Conservation (phyloP, 805 yeast genomes). For the Barnettozyma vustinii region DNA sequence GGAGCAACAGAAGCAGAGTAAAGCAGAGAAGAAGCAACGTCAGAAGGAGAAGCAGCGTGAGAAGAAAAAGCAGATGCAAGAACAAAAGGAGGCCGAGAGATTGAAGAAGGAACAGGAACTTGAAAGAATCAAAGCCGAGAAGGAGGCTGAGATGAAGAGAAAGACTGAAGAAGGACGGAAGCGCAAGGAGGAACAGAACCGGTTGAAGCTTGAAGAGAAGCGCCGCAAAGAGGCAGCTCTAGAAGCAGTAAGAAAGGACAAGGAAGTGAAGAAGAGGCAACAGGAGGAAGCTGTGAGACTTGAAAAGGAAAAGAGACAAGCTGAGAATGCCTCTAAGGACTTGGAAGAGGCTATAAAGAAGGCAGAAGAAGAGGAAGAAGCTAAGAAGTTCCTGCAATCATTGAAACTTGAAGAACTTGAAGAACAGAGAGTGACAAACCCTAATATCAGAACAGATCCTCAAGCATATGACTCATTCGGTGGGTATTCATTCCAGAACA, state of each 20-base stretch:
- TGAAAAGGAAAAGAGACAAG: conserved; percentile 27
- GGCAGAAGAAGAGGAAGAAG: conserved; percentile 28
- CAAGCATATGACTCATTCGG: conserved; percentile 7
- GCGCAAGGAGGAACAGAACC: conserved; percentile 33
- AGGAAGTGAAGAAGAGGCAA: conserved; percentile 25
- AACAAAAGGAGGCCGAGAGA: conserved; percentile 50
- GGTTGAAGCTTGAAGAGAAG: conserved; percentile 35
- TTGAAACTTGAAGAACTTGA: conserved; percentile 4
- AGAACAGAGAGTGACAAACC: neutral
- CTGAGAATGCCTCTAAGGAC: conserved; percentile 26
- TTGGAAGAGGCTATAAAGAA: conserved; percentile 35
- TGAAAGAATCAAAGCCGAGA: conserved; percentile 32
- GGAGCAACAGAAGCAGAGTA: conserved; percentile 56
- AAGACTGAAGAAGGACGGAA: conserved; percentile 37
- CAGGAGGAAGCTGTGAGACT: conserved; percentile 34
- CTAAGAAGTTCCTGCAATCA: conserved; percentile 17
- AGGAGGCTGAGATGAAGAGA: conserved; percentile 35
- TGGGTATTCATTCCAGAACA: conserved; percentile 4
- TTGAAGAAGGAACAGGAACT: conserved; percentile 37
- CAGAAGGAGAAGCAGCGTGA: conserved; percentile 63
- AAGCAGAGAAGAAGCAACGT: conserved; percentile 54
- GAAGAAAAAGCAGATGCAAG: conserved; percentile 56
- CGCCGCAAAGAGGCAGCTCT: conserved; percentile 34
- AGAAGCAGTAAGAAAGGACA: conserved; percentile 29
- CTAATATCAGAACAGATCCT: neutral